A percentile compares a stretch with the other conserved stretches of the same genome.
These are phyloP conservation scores for Psilocybe sp. DNA, from an alignment of 768 basidiomycete species.

Conservation along the genomic window DNA sequence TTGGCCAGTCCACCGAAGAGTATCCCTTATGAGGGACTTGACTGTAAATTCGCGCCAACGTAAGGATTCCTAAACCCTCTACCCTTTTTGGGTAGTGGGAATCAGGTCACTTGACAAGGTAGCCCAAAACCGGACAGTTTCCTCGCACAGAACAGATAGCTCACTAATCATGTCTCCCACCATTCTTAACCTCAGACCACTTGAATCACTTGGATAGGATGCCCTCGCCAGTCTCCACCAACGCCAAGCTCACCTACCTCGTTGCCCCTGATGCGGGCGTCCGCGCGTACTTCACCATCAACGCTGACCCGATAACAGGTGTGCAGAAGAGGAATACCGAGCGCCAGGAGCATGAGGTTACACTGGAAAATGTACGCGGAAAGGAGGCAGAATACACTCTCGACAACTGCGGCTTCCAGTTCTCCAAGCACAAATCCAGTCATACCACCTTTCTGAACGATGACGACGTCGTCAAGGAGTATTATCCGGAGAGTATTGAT, in stretches of 20 bases:
- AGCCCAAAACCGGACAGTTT: no score
- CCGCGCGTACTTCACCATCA: slow-evolving; percentile 35
- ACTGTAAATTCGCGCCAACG: no score
- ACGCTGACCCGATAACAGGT: slow-evolving; percentile 31
- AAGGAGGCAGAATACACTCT: slow-evolving; percentile 41
- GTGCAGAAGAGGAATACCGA: slow-evolving; percentile 34
- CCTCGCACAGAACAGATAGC: no score
- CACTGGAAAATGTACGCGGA: slow-evolving; percentile 53
- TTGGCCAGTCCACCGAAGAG: no score
- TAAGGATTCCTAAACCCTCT: no score
- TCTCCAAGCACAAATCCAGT: slow-evolving; percentile 33
- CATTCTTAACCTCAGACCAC: neutral
- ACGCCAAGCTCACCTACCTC: slow-evolving; percentile 35
- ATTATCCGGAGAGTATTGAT: slow-evolving; percentile 60
- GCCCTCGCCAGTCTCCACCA: slow-evolving; percentile 14
- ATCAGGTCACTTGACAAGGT: no score
- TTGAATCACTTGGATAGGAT: neutral
- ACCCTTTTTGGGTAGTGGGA: no score
- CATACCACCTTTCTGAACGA: slow-evolving; percentile 49
- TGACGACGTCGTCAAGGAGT: slow-evolving; percentile 48
- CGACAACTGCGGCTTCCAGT: slow-evolving; percentile 53
- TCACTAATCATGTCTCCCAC: neutral
- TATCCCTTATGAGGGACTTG: no score
- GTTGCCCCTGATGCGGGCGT: slow-evolving; percentile 35
- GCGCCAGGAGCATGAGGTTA: slow-evolving; percentile 23